Evolutionary conservation across 148 eudicot genomes (phyloP).

Genomic region (Rheum nobile): DNA sequence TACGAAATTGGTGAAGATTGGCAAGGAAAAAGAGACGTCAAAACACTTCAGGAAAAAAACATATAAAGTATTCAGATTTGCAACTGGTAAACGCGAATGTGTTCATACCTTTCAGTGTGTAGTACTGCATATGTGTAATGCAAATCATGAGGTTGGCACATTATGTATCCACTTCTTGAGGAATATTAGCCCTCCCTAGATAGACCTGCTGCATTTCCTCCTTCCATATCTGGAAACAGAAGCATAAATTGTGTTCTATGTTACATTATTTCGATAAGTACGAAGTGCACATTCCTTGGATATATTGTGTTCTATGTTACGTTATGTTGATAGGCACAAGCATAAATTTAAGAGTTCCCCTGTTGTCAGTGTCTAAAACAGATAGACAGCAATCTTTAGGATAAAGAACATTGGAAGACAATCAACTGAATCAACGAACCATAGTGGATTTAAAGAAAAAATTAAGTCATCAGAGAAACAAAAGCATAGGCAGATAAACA

Average conservation of each 20-base stretch:
- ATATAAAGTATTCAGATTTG: not conserved
- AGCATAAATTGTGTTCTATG: not conserved
- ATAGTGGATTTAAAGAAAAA: not conserved
- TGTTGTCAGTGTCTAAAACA: not conserved
- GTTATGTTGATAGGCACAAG: not conserved
- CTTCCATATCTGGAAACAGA: constrained; percentile 52
- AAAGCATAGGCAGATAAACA: not conserved
- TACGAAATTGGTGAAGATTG: not conserved
- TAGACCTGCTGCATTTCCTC: constrained; percentile 61
- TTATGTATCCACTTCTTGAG: constrained; percentile 36
- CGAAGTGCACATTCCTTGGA: too few relatives aligned
- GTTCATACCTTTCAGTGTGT: not conserved
- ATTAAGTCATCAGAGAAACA: not conserved
- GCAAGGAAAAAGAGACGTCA: not conserved
- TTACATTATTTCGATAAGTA: not conserved
- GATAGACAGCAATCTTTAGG: not conserved
- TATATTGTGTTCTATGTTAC: not conserved
- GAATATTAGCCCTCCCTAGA: constrained; percentile 42
- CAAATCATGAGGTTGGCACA: not conserved
- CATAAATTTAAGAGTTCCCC: not conserved
- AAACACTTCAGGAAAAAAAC: not conserved
- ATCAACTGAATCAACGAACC: not conserved
- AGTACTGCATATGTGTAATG: not conserved
- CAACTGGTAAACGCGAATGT: not conserved
- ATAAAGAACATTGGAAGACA: not conserved